Evolutionary conservation across 2,329 filamentous ascomycete species (phyloP).

Genomic region (Nothopassalora personata): DNA sequence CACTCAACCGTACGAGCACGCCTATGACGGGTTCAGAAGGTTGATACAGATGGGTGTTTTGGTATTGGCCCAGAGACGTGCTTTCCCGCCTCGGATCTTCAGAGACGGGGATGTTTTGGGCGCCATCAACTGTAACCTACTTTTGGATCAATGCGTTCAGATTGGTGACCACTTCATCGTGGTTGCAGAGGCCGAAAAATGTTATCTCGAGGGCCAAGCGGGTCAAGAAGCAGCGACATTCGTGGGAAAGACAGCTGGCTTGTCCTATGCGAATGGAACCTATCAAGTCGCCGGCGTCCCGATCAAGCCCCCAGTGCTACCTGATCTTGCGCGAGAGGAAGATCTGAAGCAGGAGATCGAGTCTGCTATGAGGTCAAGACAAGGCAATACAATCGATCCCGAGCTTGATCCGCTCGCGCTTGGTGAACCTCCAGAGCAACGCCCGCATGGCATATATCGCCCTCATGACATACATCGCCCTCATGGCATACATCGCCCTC

Average conservation of each 20-base stretch:
- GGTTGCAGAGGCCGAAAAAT: conserved; percentile 37
- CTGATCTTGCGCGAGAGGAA: background rate
- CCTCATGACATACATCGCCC: too few relatives aligned
- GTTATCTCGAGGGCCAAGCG: background rate
- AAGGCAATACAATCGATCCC: background rate
- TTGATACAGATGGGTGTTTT: conserved; percentile 4
- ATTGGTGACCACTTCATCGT: conserved; percentile 46
- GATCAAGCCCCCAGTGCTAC: conserved; percentile 4
- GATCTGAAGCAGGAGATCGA: background rate
- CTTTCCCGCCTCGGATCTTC: background rate
- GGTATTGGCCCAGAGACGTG: background rate
- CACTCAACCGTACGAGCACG: conserved; percentile 23
- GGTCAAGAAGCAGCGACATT: background rate
- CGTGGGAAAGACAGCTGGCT: conserved; percentile 2
- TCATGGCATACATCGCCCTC: background rate
- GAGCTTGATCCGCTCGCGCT: background rate
- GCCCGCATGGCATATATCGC: background rate
- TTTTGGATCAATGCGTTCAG: conserved; percentile 34
- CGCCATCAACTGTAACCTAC: conserved; percentile 33
- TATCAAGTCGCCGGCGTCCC: conserved; percentile 16
- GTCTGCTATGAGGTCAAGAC: background rate
- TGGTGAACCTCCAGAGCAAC: background rate
- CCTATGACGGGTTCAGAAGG: conserved; percentile 19
- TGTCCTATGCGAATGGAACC: conserved; percentile 20
- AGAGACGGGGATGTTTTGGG: conserved; percentile 23